Percentiles rank a stretch among this genome's conserved stretches.
phyloP scores from a whole-genome alignment of 2,329 filamentous ascomycete species.

The Colletotrichum godetiae region DNA sequence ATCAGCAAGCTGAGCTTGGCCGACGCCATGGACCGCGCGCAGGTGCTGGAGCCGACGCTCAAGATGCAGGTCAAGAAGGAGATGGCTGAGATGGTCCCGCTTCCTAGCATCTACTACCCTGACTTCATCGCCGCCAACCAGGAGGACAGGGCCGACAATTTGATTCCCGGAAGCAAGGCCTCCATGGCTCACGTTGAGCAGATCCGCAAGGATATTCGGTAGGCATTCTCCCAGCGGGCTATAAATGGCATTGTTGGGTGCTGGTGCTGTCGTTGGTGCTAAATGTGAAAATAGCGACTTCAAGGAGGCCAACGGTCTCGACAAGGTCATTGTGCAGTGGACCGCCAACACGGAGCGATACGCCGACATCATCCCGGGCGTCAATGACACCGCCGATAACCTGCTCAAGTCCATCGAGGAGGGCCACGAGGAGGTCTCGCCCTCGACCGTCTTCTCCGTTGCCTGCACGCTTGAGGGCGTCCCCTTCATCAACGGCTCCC shows the following conservation, averaged over 20 bases:
- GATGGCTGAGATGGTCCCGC: slow-evolving; percentile 87
- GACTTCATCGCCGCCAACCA: slow-evolving; percentile 99
- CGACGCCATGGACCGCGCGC: slow-evolving; percentile 93
- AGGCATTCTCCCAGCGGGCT: not conserved
- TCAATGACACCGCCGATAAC: slow-evolving; percentile 98
- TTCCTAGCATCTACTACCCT: slow-evolving; percentile 97
- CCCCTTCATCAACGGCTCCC: slow-evolving; percentile 99
- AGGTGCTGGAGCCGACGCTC: slow-evolving; percentile 93
- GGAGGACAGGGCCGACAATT: slow-evolving; percentile 93
- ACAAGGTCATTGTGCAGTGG: slow-evolving; percentile 98
- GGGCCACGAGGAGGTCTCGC: slow-evolving; percentile 91
- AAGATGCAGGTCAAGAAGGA: slow-evolving; percentile 93
- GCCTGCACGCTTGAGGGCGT: slow-evolving; percentile 89
- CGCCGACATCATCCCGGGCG: slow-evolving; percentile 84
- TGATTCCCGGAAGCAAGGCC: slow-evolving; percentile 86
- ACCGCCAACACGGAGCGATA: slow-evolving; percentile 99
- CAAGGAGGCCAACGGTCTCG: slow-evolving; percentile 84
- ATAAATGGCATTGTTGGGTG: not conserved
- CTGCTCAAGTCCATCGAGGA: slow-evolving; percentile 86
- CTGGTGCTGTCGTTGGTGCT: not conserved
- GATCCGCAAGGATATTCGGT: slow-evolving; percentile 87
- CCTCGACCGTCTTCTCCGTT: slow-evolving; percentile 95
- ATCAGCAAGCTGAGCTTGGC: slow-evolving; percentile 92
- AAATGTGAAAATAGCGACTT: slow-evolving; percentile 71
- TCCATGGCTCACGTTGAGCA: slow-evolving; percentile 90